A percentile compares a stretch with the other conserved stretches of the same genome.
phyloP scores from a whole-genome alignment of 176 grass and related monocot species.

The Miscanthus lutarioriparius region DNA sequence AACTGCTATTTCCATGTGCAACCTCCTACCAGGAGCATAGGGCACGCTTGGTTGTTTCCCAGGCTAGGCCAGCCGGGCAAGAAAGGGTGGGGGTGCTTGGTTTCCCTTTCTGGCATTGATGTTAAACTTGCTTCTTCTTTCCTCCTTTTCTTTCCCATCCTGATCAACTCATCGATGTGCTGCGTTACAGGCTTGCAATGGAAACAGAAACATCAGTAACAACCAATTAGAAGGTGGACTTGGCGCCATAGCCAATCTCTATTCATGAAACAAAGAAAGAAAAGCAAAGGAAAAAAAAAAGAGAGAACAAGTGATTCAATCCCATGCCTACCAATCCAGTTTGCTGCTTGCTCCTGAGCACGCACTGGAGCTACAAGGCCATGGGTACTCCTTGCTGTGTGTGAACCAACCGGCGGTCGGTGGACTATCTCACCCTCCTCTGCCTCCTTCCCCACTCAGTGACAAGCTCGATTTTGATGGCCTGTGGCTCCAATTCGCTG shows the following conservation, averaged over 20 bases:
- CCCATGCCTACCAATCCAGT: background rate
- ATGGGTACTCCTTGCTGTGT: background rate
- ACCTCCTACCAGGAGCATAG: background rate
- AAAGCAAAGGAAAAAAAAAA: no score
- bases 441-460: background rate
- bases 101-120: background rate
- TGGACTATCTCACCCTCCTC: background rate
- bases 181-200: no score
- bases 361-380: background rate
- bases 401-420: no score
- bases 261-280: no score
- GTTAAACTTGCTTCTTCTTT: no score
- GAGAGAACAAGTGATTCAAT: no score
- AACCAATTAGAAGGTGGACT: no score
- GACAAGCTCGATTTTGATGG: background rate
- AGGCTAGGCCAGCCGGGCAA: background rate
- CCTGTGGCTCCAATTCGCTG: background rate
- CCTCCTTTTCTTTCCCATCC: no score
- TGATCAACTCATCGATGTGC: no score
- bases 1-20: constrained; percentile 18
- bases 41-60: background rate
- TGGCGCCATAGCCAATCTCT: no score
- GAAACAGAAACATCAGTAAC: no score
- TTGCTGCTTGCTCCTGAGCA: background rate
- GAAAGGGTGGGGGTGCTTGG: background rate